phyloP scores from a whole-genome alignment of 169 alveolate genomes.

The Perkinsus olseni region DNA sequence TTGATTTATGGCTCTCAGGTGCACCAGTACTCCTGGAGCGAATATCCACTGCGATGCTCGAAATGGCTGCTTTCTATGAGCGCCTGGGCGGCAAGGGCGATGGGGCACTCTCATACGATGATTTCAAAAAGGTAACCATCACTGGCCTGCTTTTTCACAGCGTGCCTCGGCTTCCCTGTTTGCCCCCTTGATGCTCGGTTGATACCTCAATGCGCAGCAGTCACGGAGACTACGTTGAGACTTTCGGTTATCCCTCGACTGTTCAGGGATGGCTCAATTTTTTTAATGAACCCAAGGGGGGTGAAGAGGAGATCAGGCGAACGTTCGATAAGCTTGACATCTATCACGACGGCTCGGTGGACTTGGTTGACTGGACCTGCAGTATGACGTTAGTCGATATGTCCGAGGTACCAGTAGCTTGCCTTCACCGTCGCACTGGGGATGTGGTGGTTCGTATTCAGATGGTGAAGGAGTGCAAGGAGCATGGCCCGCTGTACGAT shows the following conservation, averaged over 20 bases:
- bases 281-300: not conserved
- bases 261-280: not conserved
- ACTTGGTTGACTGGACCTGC: not conserved
- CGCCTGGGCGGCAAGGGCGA: not conserved
- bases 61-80: not conserved
- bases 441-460: not conserved
- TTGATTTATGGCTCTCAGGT: not conserved
- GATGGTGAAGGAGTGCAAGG: not conserved
- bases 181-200: too few relatives aligned
- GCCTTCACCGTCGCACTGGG: not conserved
- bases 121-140: not conserved
- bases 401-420: not conserved
- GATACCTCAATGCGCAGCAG: too few relatives aligned
- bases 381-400: not conserved
- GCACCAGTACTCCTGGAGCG: not conserved
- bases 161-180: too few relatives aligned
- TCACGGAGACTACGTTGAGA: too few relatives aligned
- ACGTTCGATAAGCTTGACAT: not conserved
- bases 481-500: not conserved
- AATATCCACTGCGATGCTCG: not conserved
- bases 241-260: not conserved
- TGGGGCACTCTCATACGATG: not conserved
- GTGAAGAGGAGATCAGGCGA: not conserved
- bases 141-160: too few relatives aligned
- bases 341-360: not conserved